A percentile compares a stretch with the other conserved stretches of the same genome.
Conservation (phyloP, 176 grass and related monocot species). For the Carex pumila region DNA sequence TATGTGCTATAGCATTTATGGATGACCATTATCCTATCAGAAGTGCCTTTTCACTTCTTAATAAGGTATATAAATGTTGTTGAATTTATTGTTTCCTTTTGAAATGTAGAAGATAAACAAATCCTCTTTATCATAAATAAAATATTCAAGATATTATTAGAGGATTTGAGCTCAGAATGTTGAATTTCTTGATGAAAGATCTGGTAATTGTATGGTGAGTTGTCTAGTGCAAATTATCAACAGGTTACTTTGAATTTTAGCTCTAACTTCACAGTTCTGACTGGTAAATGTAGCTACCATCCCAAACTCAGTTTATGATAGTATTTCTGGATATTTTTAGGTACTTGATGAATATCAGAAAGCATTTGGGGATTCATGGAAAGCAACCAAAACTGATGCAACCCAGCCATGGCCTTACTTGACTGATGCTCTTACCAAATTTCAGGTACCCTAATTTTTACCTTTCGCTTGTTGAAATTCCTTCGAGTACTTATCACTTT, state of each 20-base stretch:
- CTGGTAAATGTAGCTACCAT: not conserved
- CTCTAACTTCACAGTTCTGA: not conserved
- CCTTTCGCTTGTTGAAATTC: not conserved
- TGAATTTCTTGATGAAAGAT: not conserved
- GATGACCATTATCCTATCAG: constrained; percentile 94
- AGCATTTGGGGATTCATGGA: constrained; percentile 81
- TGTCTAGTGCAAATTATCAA: not conserved
- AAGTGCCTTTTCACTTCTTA: constrained; percentile 91
- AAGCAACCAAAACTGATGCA: constrained; percentile 46
- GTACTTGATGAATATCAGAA: constrained; percentile 99
- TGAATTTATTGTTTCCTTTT: not conserved
- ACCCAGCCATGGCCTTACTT: constrained; percentile 80
- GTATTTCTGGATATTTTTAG: constrained; percentile 35
- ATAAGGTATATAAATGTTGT: constrained; percentile 40
- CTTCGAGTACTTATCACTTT: not conserved
- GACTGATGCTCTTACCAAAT: constrained; percentile 78
- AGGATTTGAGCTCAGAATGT: not conserved
- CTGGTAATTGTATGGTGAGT: not conserved
- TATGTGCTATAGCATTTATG: constrained; percentile 81
- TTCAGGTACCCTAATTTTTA: constrained; percentile 44
- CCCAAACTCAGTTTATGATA: not conserved
- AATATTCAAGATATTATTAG: not conserved
- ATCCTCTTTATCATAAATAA: not conserved
- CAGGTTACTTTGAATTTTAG: not conserved
- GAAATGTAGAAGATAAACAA: not conserved